These are phyloP conservation scores for Lenwebbia sp. DNA, from an alignment of 345 rosid genomes.

Conservation along the genomic window DNA sequence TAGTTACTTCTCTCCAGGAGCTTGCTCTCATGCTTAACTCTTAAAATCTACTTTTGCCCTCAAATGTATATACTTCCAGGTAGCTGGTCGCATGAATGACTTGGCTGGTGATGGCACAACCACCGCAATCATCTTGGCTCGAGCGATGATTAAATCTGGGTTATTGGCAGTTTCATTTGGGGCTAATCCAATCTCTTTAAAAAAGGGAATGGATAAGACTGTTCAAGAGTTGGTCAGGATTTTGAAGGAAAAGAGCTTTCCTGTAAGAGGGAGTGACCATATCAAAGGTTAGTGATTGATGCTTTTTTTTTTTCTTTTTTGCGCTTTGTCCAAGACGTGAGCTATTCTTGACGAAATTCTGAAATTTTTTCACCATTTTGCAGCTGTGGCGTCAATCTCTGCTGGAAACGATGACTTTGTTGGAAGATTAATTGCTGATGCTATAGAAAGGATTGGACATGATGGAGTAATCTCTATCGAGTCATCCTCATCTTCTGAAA, in stretches of 20 bases:
- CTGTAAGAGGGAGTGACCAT: conserved; percentile 52
- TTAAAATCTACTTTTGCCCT: background rate
- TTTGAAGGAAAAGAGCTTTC: conserved; percentile 20
- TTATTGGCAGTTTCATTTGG: conserved; percentile 58
- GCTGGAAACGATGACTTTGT: conserved; percentile 80
- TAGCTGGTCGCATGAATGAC: conserved; percentile 61
- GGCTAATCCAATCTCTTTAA: conserved; percentile 63
- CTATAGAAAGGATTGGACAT: conserved; percentile 68
- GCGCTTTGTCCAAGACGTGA: background rate
- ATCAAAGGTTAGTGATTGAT: conserved; percentile 41
- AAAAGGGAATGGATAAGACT: background rate
- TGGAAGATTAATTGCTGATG: conserved; percentile 58
- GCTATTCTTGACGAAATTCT: background rate
- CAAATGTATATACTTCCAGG: conserved; percentile 27
- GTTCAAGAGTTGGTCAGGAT: background rate
- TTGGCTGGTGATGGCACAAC: conserved; percentile 89
- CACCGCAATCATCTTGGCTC: conserved; percentile 68
- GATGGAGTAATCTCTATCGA: conserved; percentile 81
- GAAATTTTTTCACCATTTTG: conserved; percentile 5
- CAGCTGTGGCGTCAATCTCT: conserved; percentile 91
- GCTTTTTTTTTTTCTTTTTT: background rate
- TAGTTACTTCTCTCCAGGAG: background rate
- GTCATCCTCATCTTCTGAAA: conserved; percentile 63
- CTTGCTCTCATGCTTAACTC: background rate
- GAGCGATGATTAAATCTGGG: conserved; percentile 64